Evolutionary conservation across 768 basidiomycete genomes (phyloP).

Genomic region (Russula vinacea): DNA sequence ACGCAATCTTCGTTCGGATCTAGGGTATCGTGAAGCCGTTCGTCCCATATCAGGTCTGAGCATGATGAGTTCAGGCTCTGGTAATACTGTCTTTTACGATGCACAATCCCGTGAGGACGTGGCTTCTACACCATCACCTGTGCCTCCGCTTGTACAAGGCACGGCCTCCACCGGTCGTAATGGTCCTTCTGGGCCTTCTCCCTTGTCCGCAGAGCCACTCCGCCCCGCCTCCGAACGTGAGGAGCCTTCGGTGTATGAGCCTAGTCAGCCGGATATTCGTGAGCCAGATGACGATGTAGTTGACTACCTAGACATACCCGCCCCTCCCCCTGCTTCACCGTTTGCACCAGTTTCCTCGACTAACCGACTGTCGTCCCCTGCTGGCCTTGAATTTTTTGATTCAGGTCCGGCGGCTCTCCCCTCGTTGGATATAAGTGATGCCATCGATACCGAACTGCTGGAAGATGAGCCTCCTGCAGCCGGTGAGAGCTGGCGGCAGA

Average conservation of each 20-base stretch:
- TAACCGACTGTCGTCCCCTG: constrained; percentile 33
- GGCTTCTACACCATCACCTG: constrained; percentile 42
- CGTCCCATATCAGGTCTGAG: constrained; percentile 62
- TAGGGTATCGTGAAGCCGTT: constrained; percentile 34
- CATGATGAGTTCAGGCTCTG: constrained; percentile 45
- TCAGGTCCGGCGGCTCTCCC: constrained; percentile 32
- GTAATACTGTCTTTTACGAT: constrained; percentile 60
- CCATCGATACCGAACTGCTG: constrained; percentile 53
- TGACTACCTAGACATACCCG: constrained; percentile 56
- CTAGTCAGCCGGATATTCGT: not conserved
- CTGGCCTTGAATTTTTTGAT: constrained; percentile 40
- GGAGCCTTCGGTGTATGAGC: constrained; percentile 20
- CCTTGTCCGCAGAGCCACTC: constrained; percentile 24
- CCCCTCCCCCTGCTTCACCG: constrained; percentile 53
- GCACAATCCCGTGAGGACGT: constrained; percentile 50
- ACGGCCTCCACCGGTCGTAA: constrained; percentile 11
- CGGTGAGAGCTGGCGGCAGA: constrained; percentile 56
- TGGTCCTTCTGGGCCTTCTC: constrained; percentile 18
- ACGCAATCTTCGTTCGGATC: constrained; percentile 35
- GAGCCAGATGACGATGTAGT: constrained; percentile 32
- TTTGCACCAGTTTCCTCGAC: constrained; percentile 45
- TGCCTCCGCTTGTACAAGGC: constrained; percentile 38
- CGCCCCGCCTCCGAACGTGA: constrained; percentile 7
- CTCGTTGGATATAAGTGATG: constrained; percentile 26
- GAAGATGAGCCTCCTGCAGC: constrained; percentile 69